A percentile compares a stretch with the other conserved stretches of the same genome.
These are phyloP conservation scores for Claviceps arundinis DNA, from an alignment of 2,329 filamentous ascomycete genomes.

Conservation along the genomic window DNA sequence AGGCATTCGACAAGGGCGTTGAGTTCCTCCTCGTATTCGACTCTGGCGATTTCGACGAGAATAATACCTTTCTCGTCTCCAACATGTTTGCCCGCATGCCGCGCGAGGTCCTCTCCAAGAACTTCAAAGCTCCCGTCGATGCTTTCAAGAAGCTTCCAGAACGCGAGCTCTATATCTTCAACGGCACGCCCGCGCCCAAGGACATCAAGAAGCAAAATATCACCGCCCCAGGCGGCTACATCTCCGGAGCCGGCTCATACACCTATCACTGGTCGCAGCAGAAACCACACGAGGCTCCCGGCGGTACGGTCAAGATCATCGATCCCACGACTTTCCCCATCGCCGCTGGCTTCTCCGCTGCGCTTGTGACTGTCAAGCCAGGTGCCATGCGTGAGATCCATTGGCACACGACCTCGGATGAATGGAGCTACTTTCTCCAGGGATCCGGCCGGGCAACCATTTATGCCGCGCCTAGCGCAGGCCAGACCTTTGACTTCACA, in stretches of 20 bases:
- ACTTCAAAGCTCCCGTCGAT: constrained; percentile 33
- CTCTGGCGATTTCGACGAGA: constrained; percentile 43
- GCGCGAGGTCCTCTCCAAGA: constrained; percentile 40
- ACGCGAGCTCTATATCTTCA: constrained; percentile 39
- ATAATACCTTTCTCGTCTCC: constrained; percentile 44
- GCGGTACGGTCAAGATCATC: constrained; percentile 46
- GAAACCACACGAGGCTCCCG: constrained; percentile 34
- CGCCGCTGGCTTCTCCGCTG: constrained; percentile 39
- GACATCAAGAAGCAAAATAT: constrained; percentile 33
- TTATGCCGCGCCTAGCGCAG: constrained; percentile 34
- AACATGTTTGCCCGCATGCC: constrained; percentile 39
- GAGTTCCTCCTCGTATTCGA: constrained; percentile 51
- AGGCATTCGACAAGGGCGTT: constrained; percentile 38
- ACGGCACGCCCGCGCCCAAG: constrained; percentile 32
- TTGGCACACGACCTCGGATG: constrained; percentile 47
- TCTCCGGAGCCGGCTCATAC: constrained; percentile 26
- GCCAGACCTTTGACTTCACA: constrained; percentile 44
- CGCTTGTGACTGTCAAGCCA: constrained; percentile 43
- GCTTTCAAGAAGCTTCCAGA: constrained; percentile 34
- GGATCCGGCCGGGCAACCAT: constrained; percentile 44
- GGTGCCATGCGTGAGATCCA: constrained; percentile 53
- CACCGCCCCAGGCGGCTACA: constrained; percentile 29
- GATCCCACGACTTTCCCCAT: constrained; percentile 45
- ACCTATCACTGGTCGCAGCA: constrained; percentile 40
- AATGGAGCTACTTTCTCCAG: constrained; percentile 47